Conservation (phyloP, 2,329 filamentous ascomycete genomes). For the Sporothrix schenckii region DNA sequence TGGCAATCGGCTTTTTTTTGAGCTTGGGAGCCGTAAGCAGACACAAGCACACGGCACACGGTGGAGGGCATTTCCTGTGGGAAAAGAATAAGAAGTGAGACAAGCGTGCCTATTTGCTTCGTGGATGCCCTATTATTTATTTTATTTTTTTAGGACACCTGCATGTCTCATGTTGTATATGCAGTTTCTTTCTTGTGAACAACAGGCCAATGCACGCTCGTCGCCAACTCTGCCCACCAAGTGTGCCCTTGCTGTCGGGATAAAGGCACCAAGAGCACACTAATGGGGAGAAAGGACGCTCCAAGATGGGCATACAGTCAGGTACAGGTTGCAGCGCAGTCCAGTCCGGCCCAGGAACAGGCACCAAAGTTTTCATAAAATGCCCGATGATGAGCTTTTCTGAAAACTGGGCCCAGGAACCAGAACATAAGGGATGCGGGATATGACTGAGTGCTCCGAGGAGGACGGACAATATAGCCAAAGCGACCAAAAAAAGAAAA, state of each 20-base stretch:
- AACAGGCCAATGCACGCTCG: background rate
- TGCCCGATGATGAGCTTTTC: constrained; percentile 19
- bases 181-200: background rate
- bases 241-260: constrained; percentile 1
- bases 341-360: background rate
- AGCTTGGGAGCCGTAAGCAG: background rate
- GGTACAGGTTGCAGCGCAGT: background rate
- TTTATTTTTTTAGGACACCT: background rate
- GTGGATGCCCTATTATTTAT: background rate
- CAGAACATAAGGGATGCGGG: constrained; percentile 7
- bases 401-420: constrained; percentile 2
- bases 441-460: background rate
- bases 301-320: background rate
- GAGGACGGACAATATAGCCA: background rate
- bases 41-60: background rate
- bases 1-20: background rate
- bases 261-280: background rate
- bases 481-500: no score
- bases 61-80: background rate
- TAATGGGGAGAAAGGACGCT: background rate
- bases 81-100: background rate
- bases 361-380: background rate
- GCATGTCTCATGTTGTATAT: constrained; percentile 11
- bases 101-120: constrained; percentile 4
- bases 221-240: background rate